Evolutionary conservation across 2,329 filamentous ascomycete genomes (phyloP), one percentile per base, ranked within the genome.

Genomic region (Teratosphaeria pseudoeucalypti): DNA sequence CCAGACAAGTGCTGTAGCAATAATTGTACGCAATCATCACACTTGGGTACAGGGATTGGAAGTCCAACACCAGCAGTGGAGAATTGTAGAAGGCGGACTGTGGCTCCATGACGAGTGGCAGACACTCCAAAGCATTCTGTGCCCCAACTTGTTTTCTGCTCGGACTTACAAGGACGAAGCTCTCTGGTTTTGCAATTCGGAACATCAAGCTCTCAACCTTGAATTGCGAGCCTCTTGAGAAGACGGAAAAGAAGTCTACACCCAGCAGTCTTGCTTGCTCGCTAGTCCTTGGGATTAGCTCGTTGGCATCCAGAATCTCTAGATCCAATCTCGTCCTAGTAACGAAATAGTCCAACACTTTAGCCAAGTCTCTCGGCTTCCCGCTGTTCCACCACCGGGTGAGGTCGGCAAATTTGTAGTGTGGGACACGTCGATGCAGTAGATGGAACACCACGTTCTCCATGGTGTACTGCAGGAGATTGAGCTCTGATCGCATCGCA

Each of bases 21-120:
- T 96, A 94, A 69, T 99, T 99, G 77, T 99, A 97, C 0, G 94
- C 94, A 70, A 99, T 97, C 91, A 99, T 96, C 61, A 97, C 87
- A 73, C 92, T 96, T 0, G 94, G 94, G 65, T 99, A 99, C 55
- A 99, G 77, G 61, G 90, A 95, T 70, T 97, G 92, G 64, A 99
- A 99, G 74, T 99, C 94, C 6, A 99, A 79, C 0, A 99, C 94
- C 3, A 99, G 72, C 0, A 99, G 72, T 0, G 94, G 94, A 62
- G 89, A 94, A 59, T 80, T 90, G 74, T 99, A 99, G 70, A 99
- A 96, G 6, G 86, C 89, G 65, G 92, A 96, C 68, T 94, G 90
- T 0, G 94, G 94, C 70, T 99, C 94, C 92, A 99, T 96, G 49
- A 99, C 94, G 12, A 99, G 78, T 0, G 94, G 94, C 16, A 97